Conservation (phyloP, 192 early-diverging fungal genomes). For the Umbelopsis vinacea region DNA sequence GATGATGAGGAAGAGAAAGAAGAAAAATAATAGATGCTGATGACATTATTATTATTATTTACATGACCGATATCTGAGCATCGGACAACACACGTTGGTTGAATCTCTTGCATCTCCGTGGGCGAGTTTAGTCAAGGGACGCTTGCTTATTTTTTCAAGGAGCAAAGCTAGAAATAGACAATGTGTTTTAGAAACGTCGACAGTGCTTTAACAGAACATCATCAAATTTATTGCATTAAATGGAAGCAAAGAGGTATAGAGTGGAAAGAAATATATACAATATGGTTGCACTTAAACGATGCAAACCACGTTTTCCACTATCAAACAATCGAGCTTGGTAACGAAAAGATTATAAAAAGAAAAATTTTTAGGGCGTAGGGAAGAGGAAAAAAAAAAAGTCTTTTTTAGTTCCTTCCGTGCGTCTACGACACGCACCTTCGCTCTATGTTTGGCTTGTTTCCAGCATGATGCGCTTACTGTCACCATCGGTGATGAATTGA, state of each 20-base stretch:
- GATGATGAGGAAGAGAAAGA: too few species aligned
- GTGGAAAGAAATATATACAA: background rate
- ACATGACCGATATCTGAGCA: constrained; percentile 9
- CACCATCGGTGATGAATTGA: constrained; percentile 32
- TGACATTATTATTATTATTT: constrained; percentile 2
- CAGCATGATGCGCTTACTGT: constrained; percentile 1
- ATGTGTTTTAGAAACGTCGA: too few species aligned
- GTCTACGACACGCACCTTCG: background rate
- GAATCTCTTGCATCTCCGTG: constrained; percentile 22
- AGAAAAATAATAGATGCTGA: background rate
- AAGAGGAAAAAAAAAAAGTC: background rate
- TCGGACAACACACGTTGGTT: constrained; percentile 13
- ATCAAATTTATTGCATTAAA: too few species aligned
- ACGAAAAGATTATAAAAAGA: too few species aligned
- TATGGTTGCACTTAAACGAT: too few species aligned
- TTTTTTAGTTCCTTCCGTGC: background rate
- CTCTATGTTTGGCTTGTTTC: background rate
- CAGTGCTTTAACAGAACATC: too few species aligned
- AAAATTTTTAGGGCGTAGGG: too few species aligned
- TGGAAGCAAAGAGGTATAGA: background rate
- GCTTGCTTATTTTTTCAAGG: background rate
- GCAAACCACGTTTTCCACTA: background rate
- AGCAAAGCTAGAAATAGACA: constrained; percentile 3
- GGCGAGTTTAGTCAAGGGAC: background rate
- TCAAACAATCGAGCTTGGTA: background rate